Percentiles rank a stretch among this genome's conserved stretches.
Conservation (phyloP, 2,329 filamentous ascomycete genomes). For the Zarea fungicola region DNA sequence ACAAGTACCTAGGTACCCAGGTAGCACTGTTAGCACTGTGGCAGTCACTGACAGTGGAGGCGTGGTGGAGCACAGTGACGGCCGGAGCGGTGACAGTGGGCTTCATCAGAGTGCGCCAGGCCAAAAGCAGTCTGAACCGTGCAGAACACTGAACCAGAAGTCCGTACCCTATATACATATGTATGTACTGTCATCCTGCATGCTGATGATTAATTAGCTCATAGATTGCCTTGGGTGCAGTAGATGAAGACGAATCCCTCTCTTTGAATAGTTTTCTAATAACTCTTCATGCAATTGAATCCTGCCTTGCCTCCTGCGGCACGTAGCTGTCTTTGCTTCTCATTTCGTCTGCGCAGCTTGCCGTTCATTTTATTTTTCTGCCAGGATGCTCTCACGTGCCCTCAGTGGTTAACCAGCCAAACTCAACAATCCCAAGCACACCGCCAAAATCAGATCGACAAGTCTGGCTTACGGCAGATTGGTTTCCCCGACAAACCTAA, state of each 20-base stretch:
- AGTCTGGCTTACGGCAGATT: conserved; percentile 4
- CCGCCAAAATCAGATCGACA: conserved; percentile 5
- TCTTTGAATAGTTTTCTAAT: too few species aligned
- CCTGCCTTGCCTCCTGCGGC: too few species aligned
- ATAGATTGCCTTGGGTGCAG: too few species aligned
- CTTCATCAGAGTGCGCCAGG: background rate
- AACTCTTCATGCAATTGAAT: too few species aligned
- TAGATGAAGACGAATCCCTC: too few species aligned
- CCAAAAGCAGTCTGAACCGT: background rate
- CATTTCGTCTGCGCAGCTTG: background rate
- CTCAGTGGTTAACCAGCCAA: too few species aligned
- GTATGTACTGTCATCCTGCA: too few species aligned
- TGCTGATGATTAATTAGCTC: too few species aligned
- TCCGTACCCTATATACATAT: too few species aligned
- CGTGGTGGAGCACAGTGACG: background rate
- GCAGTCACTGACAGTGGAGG: background rate
- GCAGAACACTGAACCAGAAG: background rate
- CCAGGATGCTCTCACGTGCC: background rate
- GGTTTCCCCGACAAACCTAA: background rate
- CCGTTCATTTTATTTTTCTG: background rate
- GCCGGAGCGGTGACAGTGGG: background rate
- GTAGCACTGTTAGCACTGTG: background rate
- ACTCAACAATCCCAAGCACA: background rate
- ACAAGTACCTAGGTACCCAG: too few species aligned
- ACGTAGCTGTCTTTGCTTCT: background rate